Base-by-base conservation (phyloP, 1,284 basidiomycete species). In the Amylostereum areolatum region DNA sequence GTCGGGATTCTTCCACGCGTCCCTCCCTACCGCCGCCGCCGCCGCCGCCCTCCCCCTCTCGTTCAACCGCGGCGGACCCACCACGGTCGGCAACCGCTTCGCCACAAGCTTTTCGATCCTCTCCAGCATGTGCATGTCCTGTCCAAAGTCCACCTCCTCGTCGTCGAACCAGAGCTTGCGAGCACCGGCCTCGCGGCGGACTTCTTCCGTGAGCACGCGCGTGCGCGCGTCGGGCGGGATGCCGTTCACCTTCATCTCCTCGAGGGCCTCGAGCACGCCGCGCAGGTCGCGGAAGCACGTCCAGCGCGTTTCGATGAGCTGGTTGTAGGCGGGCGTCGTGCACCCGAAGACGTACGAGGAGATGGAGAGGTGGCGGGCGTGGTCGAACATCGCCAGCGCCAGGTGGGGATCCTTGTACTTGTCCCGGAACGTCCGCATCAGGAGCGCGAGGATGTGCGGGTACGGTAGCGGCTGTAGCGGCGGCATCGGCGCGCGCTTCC, bases 321-420 rank as follows among this genome's bases (percentile, higher is more conserved):
- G 89, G 64, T 93, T 92, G 67, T 94, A 95, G 1, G 83, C 87
- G 3, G 75, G 74, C 1, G 90, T 88, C 4, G 88, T 86, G 64
- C 92, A 95, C 3, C 91, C 92, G 59, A 88, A 85, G 28, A 93
- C 85, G 62, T 88, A 94, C 3, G 87, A 90, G 5, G 83, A 73
- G 45, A 85, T 75, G 3, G 87, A 89, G 4, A 83, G 75, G 33
- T 77, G 75, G 43, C 81, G 78, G 0, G 89, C 87, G 62, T 92
- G 76, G 47, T 85, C 75, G 69, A 94, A 95, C 33, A 94, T 75
- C 18, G 86, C 78, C n/a, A 95, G 75, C 1, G 92, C 81, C 41
- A 92, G 78, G 61, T 93, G 78, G 1, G 92, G 90, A 55, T 92
- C 83, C 30, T 68, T 67, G 64, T 88, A 92, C 46, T 80, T 84